phyloP scores from a whole-genome alignment of 208 protist species.

The Leishmania tropica region DNA sequence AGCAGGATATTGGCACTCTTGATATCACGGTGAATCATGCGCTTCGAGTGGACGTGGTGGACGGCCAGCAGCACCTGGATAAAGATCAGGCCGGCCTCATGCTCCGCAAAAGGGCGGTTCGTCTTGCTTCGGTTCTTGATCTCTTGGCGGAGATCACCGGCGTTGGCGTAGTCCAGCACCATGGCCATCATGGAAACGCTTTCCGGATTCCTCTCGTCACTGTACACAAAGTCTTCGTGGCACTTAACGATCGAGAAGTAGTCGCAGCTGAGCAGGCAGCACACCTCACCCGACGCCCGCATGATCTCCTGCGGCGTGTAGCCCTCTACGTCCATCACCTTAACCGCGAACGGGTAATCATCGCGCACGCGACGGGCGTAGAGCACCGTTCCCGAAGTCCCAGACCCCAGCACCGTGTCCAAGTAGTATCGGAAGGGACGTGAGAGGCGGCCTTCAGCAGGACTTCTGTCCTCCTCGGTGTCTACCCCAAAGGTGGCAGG shows the following conservation, averaged over 20 bases:
- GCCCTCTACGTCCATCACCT: slow-evolving; percentile 60
- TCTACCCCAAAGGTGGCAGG: slow-evolving; percentile 39
- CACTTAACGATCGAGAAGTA: slow-evolving; percentile 85
- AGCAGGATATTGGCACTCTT: slow-evolving; percentile 87
- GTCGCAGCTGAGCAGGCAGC: slow-evolving; percentile 65
- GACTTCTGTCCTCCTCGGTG: slow-evolving; percentile 19
- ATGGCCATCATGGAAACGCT: slow-evolving; percentile 61
- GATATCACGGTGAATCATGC: slow-evolving; percentile 86
- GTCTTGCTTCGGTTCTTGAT: slow-evolving; percentile 42
- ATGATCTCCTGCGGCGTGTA: slow-evolving; percentile 69
- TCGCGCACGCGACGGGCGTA: slow-evolving; percentile 52
- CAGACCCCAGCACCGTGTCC: slow-evolving; percentile 50
- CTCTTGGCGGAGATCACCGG: slow-evolving; percentile 68
- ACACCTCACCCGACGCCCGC: slow-evolving; percentile 52
- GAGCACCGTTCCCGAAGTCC: slow-evolving; percentile 41
- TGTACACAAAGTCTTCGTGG: slow-evolving; percentile 60
- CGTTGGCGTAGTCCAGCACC: slow-evolving; percentile 83
- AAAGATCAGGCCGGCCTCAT: slow-evolving; percentile 63
- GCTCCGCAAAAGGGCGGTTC: slow-evolving; percentile 41
- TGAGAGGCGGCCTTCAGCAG: background rate
- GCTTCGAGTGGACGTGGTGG: slow-evolving; percentile 74
- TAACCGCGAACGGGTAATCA: slow-evolving; percentile 50
- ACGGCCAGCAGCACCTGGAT: slow-evolving; percentile 73
- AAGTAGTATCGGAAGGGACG: slow-evolving; percentile 58
- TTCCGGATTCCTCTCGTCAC: slow-evolving; percentile 43